Evolutionary conservation across 768 basidiomycete species (phyloP), one percentile per base, ranked within the genome.

Genomic region (Galerina marginata): DNA sequence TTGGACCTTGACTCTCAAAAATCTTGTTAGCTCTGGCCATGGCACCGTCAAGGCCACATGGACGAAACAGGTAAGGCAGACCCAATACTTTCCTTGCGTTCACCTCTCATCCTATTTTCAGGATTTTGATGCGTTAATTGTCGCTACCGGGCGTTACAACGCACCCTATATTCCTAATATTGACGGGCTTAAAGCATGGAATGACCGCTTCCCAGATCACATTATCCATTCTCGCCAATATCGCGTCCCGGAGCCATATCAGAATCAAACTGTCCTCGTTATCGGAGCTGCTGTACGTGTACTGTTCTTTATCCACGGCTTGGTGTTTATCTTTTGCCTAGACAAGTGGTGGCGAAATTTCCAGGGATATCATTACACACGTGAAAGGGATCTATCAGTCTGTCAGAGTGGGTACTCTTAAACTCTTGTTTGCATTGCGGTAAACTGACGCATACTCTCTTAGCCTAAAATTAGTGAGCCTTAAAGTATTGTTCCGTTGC

Each of bases 151-250:
- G 12, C 61, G 73, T 4, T 77, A 72, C 56, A 75, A 74, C 55
- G 74, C 76, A 1, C 75, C 77, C 1, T 71, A 74, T 23, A 59
- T 75, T 12, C 76, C 76, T 9, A 33, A 51, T 9, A 76, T 77
- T 16, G 49, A 65, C 2, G 81, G 80, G 3, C 62, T 75, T 7
- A 64, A 71, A 16, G 67, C 67, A 33, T 80, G 78, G 79, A 71
- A 66, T 0, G 58, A 66, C 5, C 65, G 61, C 6, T 81, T 77
- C 66, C 76, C 81, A 0, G 65, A 66, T 0, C 59, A 64, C 3
- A 59, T 83, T 25, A 60, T 64, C 9, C 81, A 83, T 61, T 77
- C 80, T 9, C 67, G 81, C 33, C 76, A 78, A 42, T 83, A 83
- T 61, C 71, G 79, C 4, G 66, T 66, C 50, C 81, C 82, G 0